Percentiles rank a stretch among this genome's conserved stretches.
These are phyloP conservation scores for Trametes elegans DNA, from an alignment of 768 basidiomycete genomes.

Conservation along the genomic window DNA sequence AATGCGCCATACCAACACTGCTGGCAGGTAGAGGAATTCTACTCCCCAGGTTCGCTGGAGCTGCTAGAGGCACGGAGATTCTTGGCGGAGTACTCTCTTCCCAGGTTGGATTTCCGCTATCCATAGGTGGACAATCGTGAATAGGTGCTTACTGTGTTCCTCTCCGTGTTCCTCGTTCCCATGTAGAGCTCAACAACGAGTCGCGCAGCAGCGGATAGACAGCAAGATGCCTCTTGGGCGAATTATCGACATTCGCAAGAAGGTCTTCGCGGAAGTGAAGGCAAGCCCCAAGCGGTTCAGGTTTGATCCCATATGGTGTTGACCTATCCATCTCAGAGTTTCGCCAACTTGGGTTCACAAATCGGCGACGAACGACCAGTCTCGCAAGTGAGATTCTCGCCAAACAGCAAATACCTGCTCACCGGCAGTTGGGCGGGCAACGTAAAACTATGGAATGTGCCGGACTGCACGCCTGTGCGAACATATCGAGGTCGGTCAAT, in stretches of 20 bases:
- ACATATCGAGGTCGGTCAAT: conserved; percentile 62
- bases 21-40: conserved; percentile 88
- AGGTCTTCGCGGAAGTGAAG: conserved; percentile 86
- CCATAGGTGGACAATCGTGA: conserved; percentile 45
- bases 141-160: conserved; percentile 71
- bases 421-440: conserved; percentile 97
- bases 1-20: background rate
- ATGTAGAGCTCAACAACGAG: conserved; percentile 91
- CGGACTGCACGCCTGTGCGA: conserved; percentile 77
- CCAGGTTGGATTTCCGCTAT: conserved; percentile 80
- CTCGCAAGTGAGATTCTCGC: conserved; percentile 91
- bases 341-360: conserved; percentile 92
- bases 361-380: conserved; percentile 96
- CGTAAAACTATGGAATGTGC: conserved; percentile 94
- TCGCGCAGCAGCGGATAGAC: conserved; percentile 91
- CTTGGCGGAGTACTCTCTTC: conserved; percentile 92
- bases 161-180: conserved; percentile 37
- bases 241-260: conserved; percentile 91
- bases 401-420: conserved; percentile 83
- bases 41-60: conserved; percentile 85
- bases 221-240: conserved; percentile 82
- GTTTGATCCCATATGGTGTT: too few relatives aligned
- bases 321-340: too few relatives aligned
- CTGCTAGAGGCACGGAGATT: conserved; percentile 81
- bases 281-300: too few relatives aligned